Evolutionary conservation across 495 filamentous ascomycete genomes (phyloP), one percentile per base, ranked within the genome.

Genomic region (Schizothecium vesticola): DNA sequence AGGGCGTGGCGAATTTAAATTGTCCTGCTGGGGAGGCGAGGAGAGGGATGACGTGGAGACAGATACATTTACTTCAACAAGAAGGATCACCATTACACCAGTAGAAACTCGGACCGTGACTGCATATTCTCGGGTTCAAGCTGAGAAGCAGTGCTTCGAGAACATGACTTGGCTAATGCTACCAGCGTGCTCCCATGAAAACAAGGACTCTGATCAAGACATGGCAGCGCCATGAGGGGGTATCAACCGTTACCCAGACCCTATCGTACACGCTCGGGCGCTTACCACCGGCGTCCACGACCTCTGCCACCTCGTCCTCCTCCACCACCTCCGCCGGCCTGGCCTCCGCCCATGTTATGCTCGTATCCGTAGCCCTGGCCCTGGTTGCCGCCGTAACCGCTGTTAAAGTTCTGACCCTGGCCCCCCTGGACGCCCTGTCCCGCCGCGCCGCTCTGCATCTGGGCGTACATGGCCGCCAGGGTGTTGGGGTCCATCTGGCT

Each of bases 401-500:
- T 80, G 33, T 80, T 80, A 64, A 76, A 85, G 19, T 76, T 79
- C 24, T 79, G 81, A 26, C 81, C 82, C 61, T 83, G 81, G 22
- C 78, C 79, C n/a, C 80, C 82, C 76, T 86, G 81, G 24, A 76
- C 79, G 22, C 80, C 82, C 76, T 86, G 83, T 31, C 76, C 73
- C 21, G 80, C 80, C 31, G 74, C 77, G 11, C 73, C 33, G 63
- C 76, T 73, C 67, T 81, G 80, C 82, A 83, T 83, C 28, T 75
- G 78, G 0, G 78, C 77, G 73, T 78, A 87, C 86, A 86, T 87
- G 68, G 76, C 80, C 26, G 71, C 73, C 81, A 80, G 81, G 59
- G 74, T 70, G 55, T 74, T 62, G 58, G 71, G 69, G 57, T 76
- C 75, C 89, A 96, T 92, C 74, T 92, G 86, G 22, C 84, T 86